Conservation (phyloP, 495 filamentous ascomycete genomes). For the Neurospora sp. region DNA sequence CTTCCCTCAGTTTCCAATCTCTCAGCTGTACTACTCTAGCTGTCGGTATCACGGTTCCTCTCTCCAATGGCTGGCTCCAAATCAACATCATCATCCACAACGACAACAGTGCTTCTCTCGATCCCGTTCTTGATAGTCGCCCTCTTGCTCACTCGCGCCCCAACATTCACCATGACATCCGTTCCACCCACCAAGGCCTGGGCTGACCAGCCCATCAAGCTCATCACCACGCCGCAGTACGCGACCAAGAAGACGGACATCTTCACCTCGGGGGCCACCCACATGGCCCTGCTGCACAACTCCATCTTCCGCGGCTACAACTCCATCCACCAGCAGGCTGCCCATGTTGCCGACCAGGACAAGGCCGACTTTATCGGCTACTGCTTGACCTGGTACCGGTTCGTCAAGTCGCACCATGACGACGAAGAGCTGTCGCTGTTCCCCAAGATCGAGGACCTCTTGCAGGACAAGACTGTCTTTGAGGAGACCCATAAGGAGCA, state of each 20-base stretch:
- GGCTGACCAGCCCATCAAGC: conserved; percentile 40
- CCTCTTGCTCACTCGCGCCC: conserved; percentile 30
- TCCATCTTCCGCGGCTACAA: conserved; percentile 50
- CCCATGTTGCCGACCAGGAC: conserved; percentile 29
- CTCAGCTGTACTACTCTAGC: neutral
- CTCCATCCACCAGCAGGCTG: conserved; percentile 46
- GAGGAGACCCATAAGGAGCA: conserved; percentile 41
- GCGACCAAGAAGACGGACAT: conserved; percentile 40
- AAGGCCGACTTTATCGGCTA: conserved; percentile 43
- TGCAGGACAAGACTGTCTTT: conserved; percentile 36
- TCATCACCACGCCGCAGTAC: conserved; percentile 38
- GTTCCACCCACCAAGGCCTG: conserved; percentile 28
- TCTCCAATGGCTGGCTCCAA: conserved; percentile 9
- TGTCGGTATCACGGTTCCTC: neutral
- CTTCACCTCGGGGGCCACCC: conserved; percentile 43
- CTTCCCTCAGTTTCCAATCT: neutral
- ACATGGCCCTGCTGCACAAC: conserved; percentile 53
- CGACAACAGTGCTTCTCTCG: conserved; percentile 13
- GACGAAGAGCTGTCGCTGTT: conserved; percentile 44
- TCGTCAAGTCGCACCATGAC: conserved; percentile 45
- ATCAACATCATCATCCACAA: neutral
- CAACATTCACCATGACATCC: conserved; percentile 31
- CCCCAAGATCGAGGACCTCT: conserved; percentile 39
- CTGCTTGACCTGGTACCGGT: conserved; percentile 38
- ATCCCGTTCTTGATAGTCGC: conserved; percentile 24